Base-by-base conservation (phyloP, 257 asterid species). In the Solanum sitiens region DNA sequence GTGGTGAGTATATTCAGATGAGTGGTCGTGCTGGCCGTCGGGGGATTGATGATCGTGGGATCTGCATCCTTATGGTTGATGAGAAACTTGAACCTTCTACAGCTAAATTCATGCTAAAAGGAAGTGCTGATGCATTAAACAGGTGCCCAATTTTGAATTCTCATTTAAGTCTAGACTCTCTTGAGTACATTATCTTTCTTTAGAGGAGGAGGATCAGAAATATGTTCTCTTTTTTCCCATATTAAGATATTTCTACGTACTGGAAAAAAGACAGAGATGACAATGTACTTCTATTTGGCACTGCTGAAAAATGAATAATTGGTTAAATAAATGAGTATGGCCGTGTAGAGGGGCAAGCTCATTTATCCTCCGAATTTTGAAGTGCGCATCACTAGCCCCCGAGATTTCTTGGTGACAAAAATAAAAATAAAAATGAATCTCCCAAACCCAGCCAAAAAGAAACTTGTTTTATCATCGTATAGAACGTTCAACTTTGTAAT, bases 21-120 rank as follows among this genome's bases (percentile, higher is more conserved):
- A 97, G 99, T 92, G 99, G 99, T 68, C 98, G 99, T 70, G 99
- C 99, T 91, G 99, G 99, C 90, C 99, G 99, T 47, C 94, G 99
- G 86, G 99, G 99, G 85, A 97, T 97, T 92, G 99, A 97, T 92
- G 98, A 97, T 12, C 99, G 99, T 73, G 99, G 99, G 70, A 92
- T 97, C 73, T 97, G 99, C 95, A 95, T 97, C 91, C 99, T 97
- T 89, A 97, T 97, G 99, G 98, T 97, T 90, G 99, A 97, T 90
- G 99, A 97, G 89, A 97, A 95, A 90, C 90, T 97, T 87, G 99
- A 95, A 89, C 99, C 99, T 90, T 93, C 99, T 74, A 95, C 98
- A 15, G 97, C 96, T 79, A 97, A 97, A 91, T 67, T 88, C 88
- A 97, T 95, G 99, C 91, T 97, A 53, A 97, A 95, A 93, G 99